Evolutionary conservation across 139 green algal species (phyloP).

Genomic region (Chara braunii): DNA sequence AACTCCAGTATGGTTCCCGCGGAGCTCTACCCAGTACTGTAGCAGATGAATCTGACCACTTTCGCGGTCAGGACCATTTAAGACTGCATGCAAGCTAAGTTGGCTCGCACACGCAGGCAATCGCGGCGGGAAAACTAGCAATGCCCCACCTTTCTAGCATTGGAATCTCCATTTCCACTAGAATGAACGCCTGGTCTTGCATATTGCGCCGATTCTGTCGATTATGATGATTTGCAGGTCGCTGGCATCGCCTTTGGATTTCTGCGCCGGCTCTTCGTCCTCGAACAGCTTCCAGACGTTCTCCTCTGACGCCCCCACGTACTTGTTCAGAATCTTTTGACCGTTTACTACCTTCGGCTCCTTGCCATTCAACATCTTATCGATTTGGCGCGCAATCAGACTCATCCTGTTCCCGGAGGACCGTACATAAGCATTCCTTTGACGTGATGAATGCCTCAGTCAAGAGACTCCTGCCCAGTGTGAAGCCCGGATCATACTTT

Average conservation of each 20-base stretch:
- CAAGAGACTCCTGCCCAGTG: too few species aligned
- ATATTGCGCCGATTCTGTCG: constrained; percentile 99
- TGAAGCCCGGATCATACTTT: too few species aligned
- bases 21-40: too few species aligned
- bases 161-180: too few species aligned
- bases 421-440: constrained; percentile 83
- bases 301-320: constrained; percentile 90
- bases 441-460: constrained; percentile 95
- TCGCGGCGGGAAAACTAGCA: too few species aligned
- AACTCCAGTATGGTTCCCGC: too few species aligned
- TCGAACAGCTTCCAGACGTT: constrained; percentile 95
- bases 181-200: constrained; percentile 79
- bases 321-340: constrained; percentile 68
- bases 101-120: too few species aligned
- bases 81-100: too few species aligned
- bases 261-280: constrained; percentile 82
- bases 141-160: too few species aligned
- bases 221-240: constrained; percentile 99
- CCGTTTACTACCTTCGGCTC: constrained; percentile 82
- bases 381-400: constrained; percentile 95
- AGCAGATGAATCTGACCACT: too few species aligned
- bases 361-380: constrained; percentile 97
- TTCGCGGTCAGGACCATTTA: too few species aligned
- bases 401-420: constrained; percentile 87
- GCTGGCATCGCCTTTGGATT: constrained; percentile 54